Evolutionary conservation across 1,284 basidiomycete genomes (phyloP).

Genomic region (Bjerkandera adusta): DNA sequence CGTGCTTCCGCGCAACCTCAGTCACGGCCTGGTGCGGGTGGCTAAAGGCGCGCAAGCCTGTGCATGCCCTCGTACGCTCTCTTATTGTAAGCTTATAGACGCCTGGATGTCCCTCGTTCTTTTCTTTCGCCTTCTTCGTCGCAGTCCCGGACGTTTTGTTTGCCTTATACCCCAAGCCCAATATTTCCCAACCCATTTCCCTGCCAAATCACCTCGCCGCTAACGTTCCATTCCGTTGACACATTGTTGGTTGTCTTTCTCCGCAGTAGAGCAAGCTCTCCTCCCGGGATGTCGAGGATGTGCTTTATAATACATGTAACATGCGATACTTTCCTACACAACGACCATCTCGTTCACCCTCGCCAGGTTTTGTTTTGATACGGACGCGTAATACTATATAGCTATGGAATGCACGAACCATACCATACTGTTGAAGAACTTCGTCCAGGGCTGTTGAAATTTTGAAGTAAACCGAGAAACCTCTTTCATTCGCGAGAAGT

Average conservation of each 20-base stretch:
- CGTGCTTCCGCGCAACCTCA: conserved; percentile 37
- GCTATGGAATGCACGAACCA: too few species aligned
- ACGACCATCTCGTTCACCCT: neutral
- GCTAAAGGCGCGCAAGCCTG: conserved; percentile 5
- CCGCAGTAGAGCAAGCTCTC: conserved; percentile 8
- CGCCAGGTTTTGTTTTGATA: neutral
- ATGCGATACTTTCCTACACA: conserved; percentile 9
- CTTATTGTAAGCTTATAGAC: conserved; percentile 8
- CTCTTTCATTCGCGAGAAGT: too few species aligned
- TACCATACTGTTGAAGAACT: too few species aligned
- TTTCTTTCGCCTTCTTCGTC: neutral
- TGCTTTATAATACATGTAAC: conserved; percentile 16
- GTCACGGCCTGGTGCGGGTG: conserved; percentile 10
- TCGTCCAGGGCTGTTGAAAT: too few species aligned
- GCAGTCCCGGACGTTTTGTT: conserved; percentile 2
- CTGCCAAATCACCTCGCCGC: too few species aligned
- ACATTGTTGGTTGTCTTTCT: neutral
- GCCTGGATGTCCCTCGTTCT: neutral
- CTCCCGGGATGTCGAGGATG: conserved; percentile 7
- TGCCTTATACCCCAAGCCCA: conserved; percentile 11
- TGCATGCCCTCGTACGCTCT: neutral
- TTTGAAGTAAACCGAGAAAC: too few species aligned
- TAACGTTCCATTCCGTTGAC: neutral
- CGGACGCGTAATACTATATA: conserved; percentile 5
- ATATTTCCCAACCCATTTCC: too few species aligned